These are phyloP conservation scores for Mycena indigotica DNA, from an alignment of 768 basidiomycete genomes.

Conservation along the genomic window DNA sequence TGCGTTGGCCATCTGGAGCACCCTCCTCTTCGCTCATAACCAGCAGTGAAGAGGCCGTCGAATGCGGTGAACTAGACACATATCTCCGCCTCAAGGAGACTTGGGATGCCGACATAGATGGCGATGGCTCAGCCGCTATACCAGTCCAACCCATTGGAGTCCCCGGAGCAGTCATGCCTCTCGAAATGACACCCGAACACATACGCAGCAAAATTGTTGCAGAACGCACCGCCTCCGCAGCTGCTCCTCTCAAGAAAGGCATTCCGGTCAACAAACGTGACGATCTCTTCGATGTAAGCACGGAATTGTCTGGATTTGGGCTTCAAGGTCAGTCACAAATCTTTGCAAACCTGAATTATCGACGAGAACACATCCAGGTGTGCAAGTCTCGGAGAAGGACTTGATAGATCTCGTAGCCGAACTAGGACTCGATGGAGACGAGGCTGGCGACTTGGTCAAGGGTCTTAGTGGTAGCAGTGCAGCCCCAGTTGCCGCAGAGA, in stretches of 20 bases:
- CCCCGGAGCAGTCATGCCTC: slow-evolving; percentile 73
- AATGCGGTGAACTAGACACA: slow-evolving; percentile 67
- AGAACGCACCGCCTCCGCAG: slow-evolving; percentile 34
- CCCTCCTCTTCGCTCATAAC: slow-evolving; percentile 10
- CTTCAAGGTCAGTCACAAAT: too few relatives aligned
- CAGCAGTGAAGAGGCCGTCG: slow-evolving; percentile 80
- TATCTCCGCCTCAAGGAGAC: slow-evolving; percentile 76
- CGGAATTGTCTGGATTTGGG: slow-evolving; percentile 68
- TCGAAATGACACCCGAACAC: slow-evolving; percentile 80
- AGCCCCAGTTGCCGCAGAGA: slow-evolving; percentile 20
- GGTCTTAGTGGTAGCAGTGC: slow-evolving; percentile 46
- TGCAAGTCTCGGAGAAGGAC: slow-evolving; percentile 78
- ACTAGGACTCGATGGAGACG: slow-evolving; percentile 74
- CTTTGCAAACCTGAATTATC: too few relatives aligned
- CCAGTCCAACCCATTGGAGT: slow-evolving; percentile 65
- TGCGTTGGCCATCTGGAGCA: slow-evolving; percentile 36
- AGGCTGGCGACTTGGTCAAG: slow-evolving; percentile 75
- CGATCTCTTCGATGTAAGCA: slow-evolving; percentile 64
- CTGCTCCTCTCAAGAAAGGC: slow-evolving; percentile 43
- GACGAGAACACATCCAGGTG: too few relatives aligned
- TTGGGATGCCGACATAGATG: slow-evolving; percentile 62
- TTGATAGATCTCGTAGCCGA: slow-evolving; percentile 69
- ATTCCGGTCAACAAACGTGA: slow-evolving; percentile 59
- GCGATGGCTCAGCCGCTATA: slow-evolving; percentile 55
- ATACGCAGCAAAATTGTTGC: slow-evolving; percentile 61